Evolutionary conservation across 768 basidiomycete species (phyloP).

Genomic region (Boletus tylopilopsis): DNA sequence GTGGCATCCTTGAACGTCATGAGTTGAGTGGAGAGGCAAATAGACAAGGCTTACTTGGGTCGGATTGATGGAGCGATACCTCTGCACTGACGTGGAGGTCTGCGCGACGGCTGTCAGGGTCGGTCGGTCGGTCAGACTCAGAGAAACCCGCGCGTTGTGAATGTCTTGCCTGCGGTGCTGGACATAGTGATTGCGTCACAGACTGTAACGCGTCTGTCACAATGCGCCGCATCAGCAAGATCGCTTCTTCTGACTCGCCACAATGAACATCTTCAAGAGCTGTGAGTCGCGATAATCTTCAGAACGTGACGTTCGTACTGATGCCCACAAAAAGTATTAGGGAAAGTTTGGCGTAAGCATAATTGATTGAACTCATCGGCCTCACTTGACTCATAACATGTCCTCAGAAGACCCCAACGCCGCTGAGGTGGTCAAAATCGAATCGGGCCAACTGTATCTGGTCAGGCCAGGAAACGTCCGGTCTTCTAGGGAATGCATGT

Average conservation of each 20-base stretch:
- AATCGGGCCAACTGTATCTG: slow-evolving; percentile 86
- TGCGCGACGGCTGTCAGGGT: slow-evolving; percentile 3
- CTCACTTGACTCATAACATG: slow-evolving; percentile 23
- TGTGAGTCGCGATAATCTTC: slow-evolving; percentile 44
- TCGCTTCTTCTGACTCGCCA: slow-evolving; percentile 24
- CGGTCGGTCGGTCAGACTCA: too few species aligned
- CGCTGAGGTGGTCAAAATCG: slow-evolving; percentile 92
- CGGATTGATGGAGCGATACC: slow-evolving; percentile 11
- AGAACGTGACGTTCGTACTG: slow-evolving; percentile 12
- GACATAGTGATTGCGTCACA: slow-evolving; percentile 23
- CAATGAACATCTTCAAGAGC: slow-evolving; percentile 85
- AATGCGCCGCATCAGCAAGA: slow-evolving; percentile 11
- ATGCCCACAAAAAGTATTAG: slow-evolving; percentile 56
- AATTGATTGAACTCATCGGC: slow-evolving; percentile 15
- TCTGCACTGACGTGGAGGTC: slow-evolving; percentile 11
- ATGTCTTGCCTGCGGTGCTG: slow-evolving; percentile 7
- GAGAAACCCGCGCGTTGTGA: neutral
- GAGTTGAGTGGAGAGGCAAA: neutral
- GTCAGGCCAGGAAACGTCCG: slow-evolving; percentile 89
- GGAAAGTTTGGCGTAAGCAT: slow-evolving; percentile 91
- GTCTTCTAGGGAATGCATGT: slow-evolving; percentile 97
- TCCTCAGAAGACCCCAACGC: slow-evolving; percentile 86
- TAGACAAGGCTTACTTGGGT: slow-evolving; percentile 12
- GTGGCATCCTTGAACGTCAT: slow-evolving; percentile 10
- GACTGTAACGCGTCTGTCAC: slow-evolving; percentile 28